phyloP scores from a whole-genome alignment of 2,329 filamentous ascomycete genomes.

The Rutstroemia sp. region DNA sequence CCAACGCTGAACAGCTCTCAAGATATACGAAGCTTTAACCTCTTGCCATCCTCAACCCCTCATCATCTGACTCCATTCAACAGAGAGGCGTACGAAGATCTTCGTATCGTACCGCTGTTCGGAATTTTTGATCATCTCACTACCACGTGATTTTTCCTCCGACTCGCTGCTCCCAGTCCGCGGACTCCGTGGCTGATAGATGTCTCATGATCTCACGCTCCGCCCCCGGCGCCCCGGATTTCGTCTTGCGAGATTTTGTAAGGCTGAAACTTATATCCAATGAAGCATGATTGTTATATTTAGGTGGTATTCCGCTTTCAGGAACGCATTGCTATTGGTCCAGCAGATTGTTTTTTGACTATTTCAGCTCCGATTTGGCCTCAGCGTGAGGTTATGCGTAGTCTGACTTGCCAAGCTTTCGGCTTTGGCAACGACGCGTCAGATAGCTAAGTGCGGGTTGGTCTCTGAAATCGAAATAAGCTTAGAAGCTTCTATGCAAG shows the following conservation, averaged over 20 bases:
- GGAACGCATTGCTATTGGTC: background rate
- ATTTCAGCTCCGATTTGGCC: background rate
- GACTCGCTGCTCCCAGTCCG: background rate
- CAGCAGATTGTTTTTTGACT: background rate
- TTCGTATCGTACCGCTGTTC: background rate
- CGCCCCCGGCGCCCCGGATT: background rate
- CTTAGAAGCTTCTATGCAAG: background rate
- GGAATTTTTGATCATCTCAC: background rate
- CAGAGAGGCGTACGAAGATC: background rate
- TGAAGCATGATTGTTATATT: background rate
- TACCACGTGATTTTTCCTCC: background rate
- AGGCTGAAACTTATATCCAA: conserved; percentile 2
- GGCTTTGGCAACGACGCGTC: background rate
- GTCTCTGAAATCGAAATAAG: background rate
- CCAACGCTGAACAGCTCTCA: too few relatives aligned
- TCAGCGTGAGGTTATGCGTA: background rate
- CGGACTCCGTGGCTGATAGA: background rate
- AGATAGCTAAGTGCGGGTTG: background rate
- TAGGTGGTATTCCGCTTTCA: background rate
- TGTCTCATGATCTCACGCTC: background rate
- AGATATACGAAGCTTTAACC: too few relatives aligned
- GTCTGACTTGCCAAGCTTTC: background rate
- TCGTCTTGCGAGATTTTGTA: background rate
- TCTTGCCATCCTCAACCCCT: too few relatives aligned
- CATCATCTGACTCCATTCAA: background rate